A percentile compares a stretch with the other conserved stretches of the same genome.
Evolutionary conservation across 192 early-diverging fungal genomes (phyloP).

Genomic region (Entomortierella parvispora): DNA sequence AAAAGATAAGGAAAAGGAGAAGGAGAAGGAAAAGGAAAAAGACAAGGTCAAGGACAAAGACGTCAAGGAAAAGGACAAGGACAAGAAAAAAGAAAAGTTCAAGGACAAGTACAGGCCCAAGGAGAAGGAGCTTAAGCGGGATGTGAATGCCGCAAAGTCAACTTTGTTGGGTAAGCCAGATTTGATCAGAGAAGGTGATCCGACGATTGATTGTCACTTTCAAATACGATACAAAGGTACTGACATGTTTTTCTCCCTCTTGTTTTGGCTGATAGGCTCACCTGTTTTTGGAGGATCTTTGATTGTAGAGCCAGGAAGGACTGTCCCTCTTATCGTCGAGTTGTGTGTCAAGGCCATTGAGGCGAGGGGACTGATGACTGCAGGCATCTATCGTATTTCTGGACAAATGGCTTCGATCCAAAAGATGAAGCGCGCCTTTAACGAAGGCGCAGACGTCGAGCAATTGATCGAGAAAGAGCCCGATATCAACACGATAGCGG

Average conservation of each 20-base stretch:
- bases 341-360: conserved; percentile 68
- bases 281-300: conserved; percentile 48
- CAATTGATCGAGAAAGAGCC: conserved; percentile 62
- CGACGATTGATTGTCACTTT: neutral
- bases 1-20: conserved; percentile 34
- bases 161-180: conserved; percentile 17
- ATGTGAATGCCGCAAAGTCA: conserved; percentile 4
- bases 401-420: conserved; percentile 69
- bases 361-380: conserved; percentile 65
- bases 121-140: conserved; percentile 16
- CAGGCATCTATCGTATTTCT: conserved; percentile 72
- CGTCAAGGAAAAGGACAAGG: conserved; percentile 10
- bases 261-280: neutral
- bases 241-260: neutral
- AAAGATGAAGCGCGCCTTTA: conserved; percentile 62
- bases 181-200: neutral
- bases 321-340: conserved; percentile 63
- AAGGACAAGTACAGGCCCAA: conserved; percentile 23
- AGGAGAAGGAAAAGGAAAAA: conserved; percentile 9
- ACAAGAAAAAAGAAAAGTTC: conserved; percentile 10
- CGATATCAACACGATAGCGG: conserved; percentile 78
- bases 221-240: neutral
- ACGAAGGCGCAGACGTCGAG: conserved; percentile 61
- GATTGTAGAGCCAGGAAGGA: conserved; percentile 57
- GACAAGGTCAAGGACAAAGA: conserved; percentile 27